These are phyloP conservation scores for Vigna hirtella DNA, from an alignment of 306 rosid genomes.

Conservation along the genomic window DNA sequence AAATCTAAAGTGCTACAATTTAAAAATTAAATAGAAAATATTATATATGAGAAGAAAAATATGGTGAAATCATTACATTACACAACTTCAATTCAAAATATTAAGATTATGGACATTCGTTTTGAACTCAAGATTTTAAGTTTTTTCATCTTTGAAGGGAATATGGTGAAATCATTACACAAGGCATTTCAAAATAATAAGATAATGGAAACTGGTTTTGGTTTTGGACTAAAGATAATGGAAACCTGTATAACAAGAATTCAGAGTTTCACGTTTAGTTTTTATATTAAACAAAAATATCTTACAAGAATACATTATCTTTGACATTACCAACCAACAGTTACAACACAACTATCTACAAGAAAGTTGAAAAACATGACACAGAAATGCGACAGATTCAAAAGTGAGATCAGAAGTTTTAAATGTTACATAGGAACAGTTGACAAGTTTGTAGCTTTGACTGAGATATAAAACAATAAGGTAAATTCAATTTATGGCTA, in stretches of 20 bases:
- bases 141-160: neutral
- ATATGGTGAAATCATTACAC: too few species aligned
- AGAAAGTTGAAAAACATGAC: constrained; percentile 5
- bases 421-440: neutral
- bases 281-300: constrained; percentile 4
- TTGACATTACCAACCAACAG: neutral
- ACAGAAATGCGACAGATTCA: neutral
- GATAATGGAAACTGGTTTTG: neutral
- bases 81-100: neutral
- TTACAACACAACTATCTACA: constrained; percentile 1
- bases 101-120: neutral
- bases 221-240: neutral
- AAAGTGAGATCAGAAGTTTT: neutral
- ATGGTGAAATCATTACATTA: neutral
- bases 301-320: neutral
- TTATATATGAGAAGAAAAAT: neutral
- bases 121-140: neutral
- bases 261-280: neutral
- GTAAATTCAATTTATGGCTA: too few species aligned
- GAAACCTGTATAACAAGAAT: constrained; percentile 53
- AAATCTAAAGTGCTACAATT: neutral
- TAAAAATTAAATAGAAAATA: neutral
- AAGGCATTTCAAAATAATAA: too few species aligned
- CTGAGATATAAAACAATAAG: neutral
- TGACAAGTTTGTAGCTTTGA: neutral